Conservation (phyloP, 352 stramenopile species). For the Globisporangium okanoganense region DNA sequence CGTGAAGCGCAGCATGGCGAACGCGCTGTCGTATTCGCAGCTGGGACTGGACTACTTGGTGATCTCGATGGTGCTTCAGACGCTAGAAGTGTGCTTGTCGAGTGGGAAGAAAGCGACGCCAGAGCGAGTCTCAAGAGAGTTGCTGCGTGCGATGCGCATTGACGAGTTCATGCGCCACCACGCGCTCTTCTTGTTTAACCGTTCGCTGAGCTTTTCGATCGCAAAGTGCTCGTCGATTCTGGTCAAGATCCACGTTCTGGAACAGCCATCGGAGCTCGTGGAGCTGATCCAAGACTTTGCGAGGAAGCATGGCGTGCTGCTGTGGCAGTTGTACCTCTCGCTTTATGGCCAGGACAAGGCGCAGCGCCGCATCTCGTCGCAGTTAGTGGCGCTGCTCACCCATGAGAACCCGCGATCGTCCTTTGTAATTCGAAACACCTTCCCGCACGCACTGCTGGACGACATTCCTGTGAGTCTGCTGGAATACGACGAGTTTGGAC, state of each 20-base stretch:
- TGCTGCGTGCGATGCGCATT: constrained; percentile 81
- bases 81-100: constrained; percentile 80
- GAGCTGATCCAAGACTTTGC: constrained; percentile 86
- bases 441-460: constrained; percentile 76
- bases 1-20: constrained; percentile 70
- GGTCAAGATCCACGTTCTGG: constrained; percentile 84
- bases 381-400: constrained; percentile 79
- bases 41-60: constrained; percentile 82
- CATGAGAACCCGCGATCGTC: constrained; percentile 85
- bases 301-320: constrained; percentile 71
- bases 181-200: constrained; percentile 81
- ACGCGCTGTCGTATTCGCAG: constrained; percentile 76
- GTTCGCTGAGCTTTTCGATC: constrained; percentile 83
- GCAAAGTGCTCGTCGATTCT: constrained; percentile 85
- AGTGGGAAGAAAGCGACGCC: constrained; percentile 84
- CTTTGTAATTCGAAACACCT: constrained; percentile 79
- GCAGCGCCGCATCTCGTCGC: constrained; percentile 81
- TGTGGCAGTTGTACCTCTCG: constrained; percentile 85
- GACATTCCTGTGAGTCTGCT: constrained; percentile 68
- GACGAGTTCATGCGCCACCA: constrained; percentile 86
- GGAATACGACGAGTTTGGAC: constrained; percentile 85
- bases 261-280: constrained; percentile 83
- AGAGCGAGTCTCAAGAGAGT: constrained; percentile 63
- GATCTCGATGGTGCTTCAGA: constrained; percentile 70
- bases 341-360: constrained; percentile 81